Conservation (phyloP, 73 alveolate species). For the Halteria grandinella region DNA sequence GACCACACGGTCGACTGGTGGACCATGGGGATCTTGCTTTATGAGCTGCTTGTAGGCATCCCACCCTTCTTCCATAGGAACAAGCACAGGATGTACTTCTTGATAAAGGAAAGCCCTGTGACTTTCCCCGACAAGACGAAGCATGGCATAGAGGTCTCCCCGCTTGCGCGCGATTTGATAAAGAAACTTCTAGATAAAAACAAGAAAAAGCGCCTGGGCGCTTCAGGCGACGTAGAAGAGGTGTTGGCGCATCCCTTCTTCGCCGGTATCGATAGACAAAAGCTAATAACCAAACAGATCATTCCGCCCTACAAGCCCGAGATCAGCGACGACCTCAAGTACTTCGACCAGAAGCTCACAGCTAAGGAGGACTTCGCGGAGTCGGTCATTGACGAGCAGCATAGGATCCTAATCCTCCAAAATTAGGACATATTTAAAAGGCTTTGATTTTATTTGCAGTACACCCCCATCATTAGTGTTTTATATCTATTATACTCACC, state of each 20-base stretch:
- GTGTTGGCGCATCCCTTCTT: slow-evolving; percentile 76
- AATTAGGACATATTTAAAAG: slow-evolving; percentile 20
- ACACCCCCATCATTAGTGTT: no score
- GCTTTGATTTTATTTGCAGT: not conserved
- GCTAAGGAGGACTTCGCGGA: slow-evolving; percentile 37
- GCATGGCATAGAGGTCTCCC: slow-evolving; percentile 36
- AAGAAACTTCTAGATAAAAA: slow-evolving; percentile 66
- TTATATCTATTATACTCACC: no score
- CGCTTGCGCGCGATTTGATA: slow-evolving; percentile 33
- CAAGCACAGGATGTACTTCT: slow-evolving; percentile 56
- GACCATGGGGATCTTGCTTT: slow-evolving; percentile 85
- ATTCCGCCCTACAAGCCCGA: slow-evolving; percentile 37
- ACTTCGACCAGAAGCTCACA: slow-evolving; percentile 9
- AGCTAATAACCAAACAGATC: slow-evolving; percentile 35
- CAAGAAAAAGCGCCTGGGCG: slow-evolving; percentile 75
- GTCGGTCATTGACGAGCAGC: slow-evolving; percentile 17
- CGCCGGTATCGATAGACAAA: slow-evolving; percentile 56
- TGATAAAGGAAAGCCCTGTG: slow-evolving; percentile 46
- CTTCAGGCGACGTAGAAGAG: slow-evolving; percentile 73
- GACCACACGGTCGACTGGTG: slow-evolving; percentile 89
- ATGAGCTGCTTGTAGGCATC: slow-evolving; percentile 91
- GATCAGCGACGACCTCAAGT: slow-evolving; percentile 23
- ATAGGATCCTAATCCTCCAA: slow-evolving; percentile 1
- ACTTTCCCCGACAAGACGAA: slow-evolving; percentile 51
- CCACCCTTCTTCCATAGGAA: slow-evolving; percentile 89